These are phyloP conservation scores for Penicillium robsamsonii DNA, from an alignment of 495 filamentous ascomycete species.

Conservation along the genomic window DNA sequence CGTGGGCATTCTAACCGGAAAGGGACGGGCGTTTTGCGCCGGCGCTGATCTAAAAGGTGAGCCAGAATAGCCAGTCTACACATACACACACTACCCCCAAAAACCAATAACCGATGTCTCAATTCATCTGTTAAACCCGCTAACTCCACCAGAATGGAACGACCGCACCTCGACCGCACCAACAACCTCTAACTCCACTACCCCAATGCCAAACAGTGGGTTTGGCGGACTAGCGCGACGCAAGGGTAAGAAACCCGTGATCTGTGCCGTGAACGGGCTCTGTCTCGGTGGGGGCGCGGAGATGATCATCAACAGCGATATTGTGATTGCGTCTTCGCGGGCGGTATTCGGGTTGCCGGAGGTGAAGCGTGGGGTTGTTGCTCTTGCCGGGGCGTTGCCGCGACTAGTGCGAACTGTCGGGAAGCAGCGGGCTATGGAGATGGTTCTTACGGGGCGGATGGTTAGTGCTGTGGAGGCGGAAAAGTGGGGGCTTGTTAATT, in stretches of 20 bases:
- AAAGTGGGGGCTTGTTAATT: slow-evolving; percentile 71
- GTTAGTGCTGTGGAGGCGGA: slow-evolving; percentile 57
- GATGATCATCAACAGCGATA: slow-evolving; percentile 69
- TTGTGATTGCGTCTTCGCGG: slow-evolving; percentile 56
- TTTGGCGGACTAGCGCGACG: slow-evolving; percentile 49
- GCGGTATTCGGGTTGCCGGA: slow-evolving; percentile 68
- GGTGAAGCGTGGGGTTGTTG: slow-evolving; percentile 67
- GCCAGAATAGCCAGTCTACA: neutral
- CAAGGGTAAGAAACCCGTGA: slow-evolving; percentile 57
- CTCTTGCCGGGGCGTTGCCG: slow-evolving; percentile 70
- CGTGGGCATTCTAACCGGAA: slow-evolving; percentile 55
- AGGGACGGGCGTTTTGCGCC: slow-evolving; percentile 57
- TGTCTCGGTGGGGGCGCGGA: slow-evolving; percentile 75
- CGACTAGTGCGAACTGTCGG: slow-evolving; percentile 67
- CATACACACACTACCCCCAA: neutral
- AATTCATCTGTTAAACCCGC: neutral
- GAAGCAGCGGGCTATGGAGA: slow-evolving; percentile 69
- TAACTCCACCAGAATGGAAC: slow-evolving; percentile 40
- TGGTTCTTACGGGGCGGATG: slow-evolving; percentile 65
- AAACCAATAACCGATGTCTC: neutral
- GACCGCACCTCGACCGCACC: slow-evolving; percentile 2
- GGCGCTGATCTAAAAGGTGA: slow-evolving; percentile 57
- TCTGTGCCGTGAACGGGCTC: slow-evolving; percentile 72
- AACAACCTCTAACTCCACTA: neutral
- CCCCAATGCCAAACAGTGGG: slow-evolving; percentile 26